Conservation (phyloP, 768 basidiomycete genomes). For the Hericium rajendrae region DNA sequence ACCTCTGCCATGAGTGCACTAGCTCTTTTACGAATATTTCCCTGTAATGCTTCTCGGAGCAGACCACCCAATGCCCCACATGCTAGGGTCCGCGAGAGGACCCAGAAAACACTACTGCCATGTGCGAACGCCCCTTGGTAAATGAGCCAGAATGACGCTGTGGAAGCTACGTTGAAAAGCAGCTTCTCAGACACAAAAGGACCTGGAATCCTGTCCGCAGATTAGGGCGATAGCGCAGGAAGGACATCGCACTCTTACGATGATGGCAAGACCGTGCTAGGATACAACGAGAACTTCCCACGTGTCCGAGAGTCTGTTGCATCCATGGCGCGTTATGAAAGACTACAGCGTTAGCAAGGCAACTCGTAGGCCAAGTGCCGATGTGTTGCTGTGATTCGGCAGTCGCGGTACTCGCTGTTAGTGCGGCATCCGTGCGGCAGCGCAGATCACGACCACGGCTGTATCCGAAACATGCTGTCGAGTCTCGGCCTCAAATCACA, state of each 20-base stretch:
- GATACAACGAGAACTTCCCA: constrained; percentile 25
- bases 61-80: constrained; percentile 60
- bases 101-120: constrained; percentile 69
- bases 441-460: too few species aligned
- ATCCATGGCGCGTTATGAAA: constrained; percentile 15
- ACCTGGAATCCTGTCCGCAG: constrained; percentile 6
- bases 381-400: too few species aligned
- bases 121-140: constrained; percentile 60
- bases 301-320: constrained; percentile 25
- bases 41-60: constrained; percentile 48
- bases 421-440: too few species aligned
- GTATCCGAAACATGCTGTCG: too few species aligned
- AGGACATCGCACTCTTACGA: constrained; percentile 4
- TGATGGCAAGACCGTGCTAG: constrained; percentile 16
- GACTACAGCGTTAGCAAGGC: too few species aligned
- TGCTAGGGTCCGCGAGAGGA: constrained; percentile 62
- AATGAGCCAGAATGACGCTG: constrained; percentile 48
- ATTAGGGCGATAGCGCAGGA: not conserved
- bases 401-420: too few species aligned
- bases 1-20: constrained; percentile 32
- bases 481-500: too few species aligned
- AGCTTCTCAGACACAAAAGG: constrained; percentile 30
- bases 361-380: too few species aligned
- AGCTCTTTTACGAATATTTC: constrained; percentile 42
- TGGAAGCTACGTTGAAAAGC: constrained; percentile 54